Base-by-base conservation (phyloP, 495 filamentous ascomycete species). In the Achaetomiella virescens region DNA sequence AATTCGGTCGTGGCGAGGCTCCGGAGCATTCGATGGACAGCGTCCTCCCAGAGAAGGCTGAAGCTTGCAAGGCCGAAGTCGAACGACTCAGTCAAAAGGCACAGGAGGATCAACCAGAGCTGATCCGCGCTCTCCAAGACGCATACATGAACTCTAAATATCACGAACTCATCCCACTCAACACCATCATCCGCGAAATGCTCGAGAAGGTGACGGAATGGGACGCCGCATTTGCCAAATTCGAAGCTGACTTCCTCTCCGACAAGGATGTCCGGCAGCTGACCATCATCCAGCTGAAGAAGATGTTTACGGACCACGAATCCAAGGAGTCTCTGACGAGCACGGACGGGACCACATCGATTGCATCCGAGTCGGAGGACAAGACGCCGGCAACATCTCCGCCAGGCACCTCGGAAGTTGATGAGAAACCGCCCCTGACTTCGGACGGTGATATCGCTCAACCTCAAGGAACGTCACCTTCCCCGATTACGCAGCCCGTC, bases 211-310 rank as follows among this genome's bases (percentile, higher is more conserved):
- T 91, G 9, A 84, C 89, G 8, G 89, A 90, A 61, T 99, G 95
- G 95, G 95, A 99, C 62, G 83, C 81, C 21, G 81, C 80, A 3
- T 99, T 99, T 69, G 81, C 83, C 33, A 85, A 89, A 31, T 96
- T 99, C 55, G 95, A 99, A 64, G 83, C 83, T 48, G 88, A 91
- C 59, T 99, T 93, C 70, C 91, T 99, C 65, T 96, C 91, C 0
- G 95, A 99, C 63, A 97, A 97, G 62, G 95, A 99, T 72, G 97
- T 99, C 57, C 82, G 90, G 55, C 82, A 91, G 59, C 74, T 99
- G 47, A 92, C 95, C 40, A 87, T 91, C 22, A 78, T 96, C 33
- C 95, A 99, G 61, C 76, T 99, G 47, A 93, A 87, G 70, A 97
- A 93, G 66, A 87, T 99, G 51, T 99, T 97, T 68, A 80, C 95